A percentile compares a stretch with the other conserved stretches of the same genome.
phyloP scores from a whole-genome alignment of 192 early-diverging fungal species.

The Entomortierella beljakovae region DNA sequence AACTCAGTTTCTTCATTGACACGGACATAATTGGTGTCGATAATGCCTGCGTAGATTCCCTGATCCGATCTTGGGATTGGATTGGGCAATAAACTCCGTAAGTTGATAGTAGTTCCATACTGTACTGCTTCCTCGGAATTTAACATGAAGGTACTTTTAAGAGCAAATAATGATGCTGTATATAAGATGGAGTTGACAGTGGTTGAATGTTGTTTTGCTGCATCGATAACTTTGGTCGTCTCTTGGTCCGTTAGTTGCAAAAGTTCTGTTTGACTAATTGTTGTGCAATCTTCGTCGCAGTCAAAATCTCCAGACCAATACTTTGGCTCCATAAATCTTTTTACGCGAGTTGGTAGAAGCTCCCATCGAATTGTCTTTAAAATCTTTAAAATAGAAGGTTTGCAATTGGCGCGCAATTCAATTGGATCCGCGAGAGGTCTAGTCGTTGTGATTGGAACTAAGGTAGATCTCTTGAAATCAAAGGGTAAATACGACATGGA shows the following conservation, averaged over 20 bases:
- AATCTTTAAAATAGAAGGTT: constrained; percentile 23
- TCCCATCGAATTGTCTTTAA: constrained; percentile 13
- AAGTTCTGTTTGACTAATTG: constrained; percentile 11
- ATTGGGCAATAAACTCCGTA: too few species aligned
- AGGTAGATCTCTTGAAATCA: not conserved
- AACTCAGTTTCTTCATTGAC: too few species aligned
- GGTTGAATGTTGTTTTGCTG: constrained; percentile 15
- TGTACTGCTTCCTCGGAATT: too few species aligned
- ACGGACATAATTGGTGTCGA: too few species aligned
- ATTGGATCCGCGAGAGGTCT: constrained; percentile 23
- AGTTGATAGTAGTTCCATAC: too few species aligned
- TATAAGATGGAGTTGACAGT: constrained; percentile 35
- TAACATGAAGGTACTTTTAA: constrained; percentile 17
- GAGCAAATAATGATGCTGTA: constrained; percentile 33
- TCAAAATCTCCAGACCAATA: constrained; percentile 53
- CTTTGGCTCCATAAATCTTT: constrained; percentile 19
- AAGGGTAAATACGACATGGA: not conserved
- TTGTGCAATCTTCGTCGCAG: constrained; percentile 18
- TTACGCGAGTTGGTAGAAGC: constrained; percentile 14
- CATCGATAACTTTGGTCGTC: not conserved
- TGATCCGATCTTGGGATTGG: too few species aligned
- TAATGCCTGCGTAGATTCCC: too few species aligned
- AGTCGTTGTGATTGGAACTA: constrained; percentile 1
- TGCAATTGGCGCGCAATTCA: constrained; percentile 22
- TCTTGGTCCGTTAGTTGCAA: constrained; percentile 6